Evolutionary conservation across 768 basidiomycete genomes (phyloP), one percentile per base, ranked within the genome.

Genomic region (Clitopilus passeckerianus): DNA sequence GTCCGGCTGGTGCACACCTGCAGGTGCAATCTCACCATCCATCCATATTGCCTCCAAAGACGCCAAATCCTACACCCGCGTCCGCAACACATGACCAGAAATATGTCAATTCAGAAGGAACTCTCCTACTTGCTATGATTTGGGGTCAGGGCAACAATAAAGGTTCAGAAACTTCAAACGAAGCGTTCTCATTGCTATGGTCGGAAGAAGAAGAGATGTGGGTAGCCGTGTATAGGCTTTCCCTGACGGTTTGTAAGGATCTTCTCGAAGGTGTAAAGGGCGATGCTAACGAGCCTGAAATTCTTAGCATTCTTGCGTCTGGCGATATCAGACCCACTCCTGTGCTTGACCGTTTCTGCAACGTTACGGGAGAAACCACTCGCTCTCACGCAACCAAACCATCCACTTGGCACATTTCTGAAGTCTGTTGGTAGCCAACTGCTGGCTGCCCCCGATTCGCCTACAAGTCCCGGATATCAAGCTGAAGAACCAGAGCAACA

Each of bases 341-440:
- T 97, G 24, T 93, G 89, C 66, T 72, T 97, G 27, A 97, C 94
- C 0, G 80, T 87, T 3, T 93, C 91, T 2, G 80, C 86, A n/a
- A 97, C 94, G 0, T 75, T 96, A n/a, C 83, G 94, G 54, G 92
- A 95, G 22, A 90, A 86, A 65, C 83, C 87, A 0, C 68, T 90
- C 6, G 71, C 79, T 14, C 64, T 79, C 1, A 67, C 71, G 5
- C 75, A 76, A 44, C 68, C 76, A 8, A 73, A 74, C 8, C 78
- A 81, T 63, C 81, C 82, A 5, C 70, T 84, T 2, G 66, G 75
- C 10, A 54, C 60, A 37, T 82, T 74, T 61, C 65, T 84, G 18
- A 65, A 70, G 9, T 71, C 74, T 0, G 61, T 76, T 10, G 77
- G 74, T 9, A 68, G 67, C 33, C 68, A 77, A n/a, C 68, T 74